Evolutionary conservation across 2,329 filamentous ascomycete genomes (phyloP).

Genomic region (Phaeosphaeriaceae sp.): DNA sequence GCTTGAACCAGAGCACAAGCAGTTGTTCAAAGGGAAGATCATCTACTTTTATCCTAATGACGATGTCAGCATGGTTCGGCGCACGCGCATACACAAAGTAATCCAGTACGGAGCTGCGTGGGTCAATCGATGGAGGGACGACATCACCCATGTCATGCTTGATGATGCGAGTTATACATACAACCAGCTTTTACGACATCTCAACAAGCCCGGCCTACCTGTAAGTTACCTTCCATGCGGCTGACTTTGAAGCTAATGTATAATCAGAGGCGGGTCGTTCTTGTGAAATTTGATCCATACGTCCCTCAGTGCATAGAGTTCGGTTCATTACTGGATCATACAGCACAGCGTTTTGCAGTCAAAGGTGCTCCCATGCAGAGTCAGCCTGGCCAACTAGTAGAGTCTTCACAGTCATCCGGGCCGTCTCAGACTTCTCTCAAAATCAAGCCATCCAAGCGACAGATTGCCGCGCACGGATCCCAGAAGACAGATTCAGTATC

Average conservation of each 20-base stretch:
- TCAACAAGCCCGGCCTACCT: constrained; percentile 60
- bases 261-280: constrained; percentile 49
- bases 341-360: constrained; percentile 67
- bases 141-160: constrained; percentile 80
- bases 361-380: constrained; percentile 54
- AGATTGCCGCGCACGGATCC: constrained; percentile 46
- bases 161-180: constrained; percentile 71
- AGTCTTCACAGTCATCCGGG: constrained; percentile 9
- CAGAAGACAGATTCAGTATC: constrained; percentile 48
- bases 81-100: constrained; percentile 76
- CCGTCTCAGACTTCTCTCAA: constrained; percentile 53
- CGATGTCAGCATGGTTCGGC: constrained; percentile 72
- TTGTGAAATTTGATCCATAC: constrained; percentile 59
- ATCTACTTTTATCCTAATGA: constrained; percentile 80
- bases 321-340: constrained; percentile 57
- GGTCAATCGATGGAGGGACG: constrained; percentile 63
- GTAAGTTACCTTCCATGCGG: constrained; percentile 44
- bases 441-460: constrained; percentile 58
- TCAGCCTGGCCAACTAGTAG: constrained; percentile 3
- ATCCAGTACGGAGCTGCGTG: constrained; percentile 72
- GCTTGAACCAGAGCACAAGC: constrained; percentile 39
- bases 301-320: constrained; percentile 54
- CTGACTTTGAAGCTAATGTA: constrained; percentile 3
- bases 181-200: constrained; percentile 66
- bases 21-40: constrained; percentile 43